Percentiles rank a stretch among this genome's conserved stretches.
Conservation (phyloP, 306 rosid species). For the Phaseolus lunatus region DNA sequence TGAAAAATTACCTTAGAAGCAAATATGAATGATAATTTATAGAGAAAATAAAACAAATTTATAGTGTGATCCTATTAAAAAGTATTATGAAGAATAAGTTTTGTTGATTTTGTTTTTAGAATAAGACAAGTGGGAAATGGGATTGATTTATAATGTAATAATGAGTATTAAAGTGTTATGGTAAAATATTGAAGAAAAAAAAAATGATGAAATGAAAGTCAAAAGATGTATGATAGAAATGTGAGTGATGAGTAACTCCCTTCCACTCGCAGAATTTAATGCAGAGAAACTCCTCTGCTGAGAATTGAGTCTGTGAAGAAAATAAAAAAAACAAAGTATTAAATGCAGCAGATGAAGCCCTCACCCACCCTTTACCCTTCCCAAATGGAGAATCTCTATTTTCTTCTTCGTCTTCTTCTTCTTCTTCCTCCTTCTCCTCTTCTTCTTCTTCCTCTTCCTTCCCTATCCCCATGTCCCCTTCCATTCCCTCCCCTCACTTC, state of each 20-base stretch:
- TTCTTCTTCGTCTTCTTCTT: not conserved
- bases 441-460: not conserved
- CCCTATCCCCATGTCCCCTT: conserved; percentile 50
- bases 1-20: not conserved
- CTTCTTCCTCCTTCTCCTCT: not conserved
- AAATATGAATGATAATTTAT: too few relatives aligned
- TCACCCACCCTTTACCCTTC: conserved; percentile 67
- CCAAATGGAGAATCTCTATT: conserved; percentile 66
- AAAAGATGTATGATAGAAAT: not conserved
- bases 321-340: conserved; percentile 53
- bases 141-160: too few relatives aligned
- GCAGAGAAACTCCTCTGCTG: not conserved
- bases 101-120: too few relatives aligned
- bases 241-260: not conserved
- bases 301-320: not conserved
- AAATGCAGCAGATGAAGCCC: conserved; percentile 73
- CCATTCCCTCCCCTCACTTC: conserved; percentile 43
- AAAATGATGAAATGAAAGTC: not conserved
- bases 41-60: not conserved
- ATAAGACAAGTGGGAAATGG: too few relatives aligned
- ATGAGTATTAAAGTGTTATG: not conserved
- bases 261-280: not conserved
- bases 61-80: too few relatives aligned
- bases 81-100: too few relatives aligned
- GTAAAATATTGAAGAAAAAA: too few relatives aligned